These are phyloP conservation scores for Cercospora janseana DNA, from an alignment of 2,329 filamentous ascomycete species.

Conservation along the genomic window DNA sequence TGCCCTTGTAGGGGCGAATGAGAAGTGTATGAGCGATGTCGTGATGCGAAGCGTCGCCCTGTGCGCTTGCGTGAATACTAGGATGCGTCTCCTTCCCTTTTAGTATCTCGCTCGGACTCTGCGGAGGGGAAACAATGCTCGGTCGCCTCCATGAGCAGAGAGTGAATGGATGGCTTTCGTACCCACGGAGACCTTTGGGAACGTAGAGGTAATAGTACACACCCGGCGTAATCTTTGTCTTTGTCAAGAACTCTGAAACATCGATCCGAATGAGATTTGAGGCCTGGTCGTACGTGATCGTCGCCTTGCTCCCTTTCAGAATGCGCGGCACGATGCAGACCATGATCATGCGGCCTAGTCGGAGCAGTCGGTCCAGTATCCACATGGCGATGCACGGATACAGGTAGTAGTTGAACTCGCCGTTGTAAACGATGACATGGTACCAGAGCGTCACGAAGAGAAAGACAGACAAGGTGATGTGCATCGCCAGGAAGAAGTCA, in stretches of 20 bases:
- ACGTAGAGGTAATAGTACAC: slow-evolving; percentile 54
- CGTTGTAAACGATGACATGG: slow-evolving; percentile 55
- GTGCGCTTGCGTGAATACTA: slow-evolving; percentile 13
- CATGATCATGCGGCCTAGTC: slow-evolving; percentile 42
- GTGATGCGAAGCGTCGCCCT: not conserved
- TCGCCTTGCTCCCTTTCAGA: slow-evolving; percentile 34
- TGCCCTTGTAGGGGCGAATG: slow-evolving; percentile 53
- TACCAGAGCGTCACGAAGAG: slow-evolving; percentile 53
- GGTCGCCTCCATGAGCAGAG: slow-evolving; percentile 35
- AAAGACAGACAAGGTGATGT: slow-evolving; percentile 54
- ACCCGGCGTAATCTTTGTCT: slow-evolving; percentile 44
- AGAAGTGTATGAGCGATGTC: slow-evolving; percentile 44
- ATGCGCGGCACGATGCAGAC: slow-evolving; percentile 37
- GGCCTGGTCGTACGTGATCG: slow-evolving; percentile 44
- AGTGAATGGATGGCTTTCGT: slow-evolving; percentile 55
- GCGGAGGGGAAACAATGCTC: not conserved
- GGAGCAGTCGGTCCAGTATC: slow-evolving; percentile 50
- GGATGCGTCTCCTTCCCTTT: slow-evolving; percentile 12
- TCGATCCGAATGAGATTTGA: slow-evolving; percentile 51
- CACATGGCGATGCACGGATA: slow-evolving; percentile 53
- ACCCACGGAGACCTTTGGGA: slow-evolving; percentile 45
- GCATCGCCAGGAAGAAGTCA: slow-evolving; percentile 51
- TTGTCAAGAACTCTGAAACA: slow-evolving; percentile 39
- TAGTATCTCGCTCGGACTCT: slow-evolving; percentile 3
- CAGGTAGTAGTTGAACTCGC: slow-evolving; percentile 51